A percentile compares a stretch with the other conserved stretches of the same genome.
These are phyloP conservation scores for Theileria sp. DNA, from an alignment of 169 alveolate genomes.

Conservation along the genomic window DNA sequence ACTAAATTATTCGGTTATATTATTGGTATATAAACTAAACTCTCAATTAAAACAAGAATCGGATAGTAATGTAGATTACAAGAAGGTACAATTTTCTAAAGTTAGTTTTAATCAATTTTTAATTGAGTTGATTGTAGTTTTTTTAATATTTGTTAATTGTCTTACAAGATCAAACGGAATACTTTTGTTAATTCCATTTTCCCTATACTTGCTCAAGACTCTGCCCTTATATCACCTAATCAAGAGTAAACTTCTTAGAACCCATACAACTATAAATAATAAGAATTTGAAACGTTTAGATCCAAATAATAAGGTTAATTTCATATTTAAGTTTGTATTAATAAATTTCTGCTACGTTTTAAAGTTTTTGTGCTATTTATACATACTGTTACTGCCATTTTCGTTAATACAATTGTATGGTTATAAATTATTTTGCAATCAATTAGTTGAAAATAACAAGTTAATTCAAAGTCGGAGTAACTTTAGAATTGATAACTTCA, in stretches of 20 bases:
- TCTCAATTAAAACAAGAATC: background rate
- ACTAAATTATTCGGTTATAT: constrained; percentile 13
- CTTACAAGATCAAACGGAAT: constrained; percentile 71
- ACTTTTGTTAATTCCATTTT: constrained; percentile 69
- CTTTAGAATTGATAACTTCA: background rate
- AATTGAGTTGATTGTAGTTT: constrained; percentile 21
- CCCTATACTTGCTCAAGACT: constrained; percentile 57
- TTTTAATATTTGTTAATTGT: constrained; percentile 27
- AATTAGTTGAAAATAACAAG: constrained; percentile 6
- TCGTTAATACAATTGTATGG: constrained; percentile 63
- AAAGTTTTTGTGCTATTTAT: constrained; percentile 65
- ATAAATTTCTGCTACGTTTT: constrained; percentile 56
- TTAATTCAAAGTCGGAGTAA: background rate
- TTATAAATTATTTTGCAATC: constrained; percentile 61
- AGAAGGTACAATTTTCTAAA: constrained; percentile 1
- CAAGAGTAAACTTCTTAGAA: constrained; percentile 14
- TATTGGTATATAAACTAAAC: constrained; percentile 7
- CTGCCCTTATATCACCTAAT: constrained; percentile 34
- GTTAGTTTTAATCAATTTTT: background rate
- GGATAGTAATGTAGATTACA: constrained; percentile 23
- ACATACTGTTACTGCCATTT: constrained; percentile 64
- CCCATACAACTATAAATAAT: background rate
- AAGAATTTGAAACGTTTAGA: background rate
- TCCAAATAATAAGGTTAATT: background rate
- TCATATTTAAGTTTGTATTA: background rate